Evolutionary conservation across 257 asterid genomes (phyloP), one percentile per base, ranked within the genome.

Genomic region (Przewalskia tangutica): DNA sequence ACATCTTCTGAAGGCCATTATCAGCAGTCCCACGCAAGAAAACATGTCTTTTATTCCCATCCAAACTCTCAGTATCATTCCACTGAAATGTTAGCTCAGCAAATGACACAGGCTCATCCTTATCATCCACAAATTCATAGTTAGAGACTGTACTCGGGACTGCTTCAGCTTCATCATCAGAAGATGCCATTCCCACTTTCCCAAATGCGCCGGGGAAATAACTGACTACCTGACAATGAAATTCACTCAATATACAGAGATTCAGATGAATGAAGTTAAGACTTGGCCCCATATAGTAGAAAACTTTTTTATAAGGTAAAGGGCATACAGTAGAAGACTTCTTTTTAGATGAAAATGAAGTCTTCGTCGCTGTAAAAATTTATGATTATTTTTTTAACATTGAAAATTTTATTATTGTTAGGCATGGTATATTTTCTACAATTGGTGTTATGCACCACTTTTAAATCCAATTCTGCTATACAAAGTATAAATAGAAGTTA

Each of bases 131-230:
- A 83, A 95, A 94, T 77, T 87, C 87, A 80, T 92, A 94, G 32
- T 90, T 93, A 0, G 93, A 89, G 10, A 90, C 95, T 51, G 77
- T 78, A 17, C 59, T 85, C 8, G 88, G 86, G 81, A 85, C 59
- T 38, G 79, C 76, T 80, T 87, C 96, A 63, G 83, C 90, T 83
- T 92, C 98, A 56, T 95, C 99, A 54, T 92, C 99, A 20, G 97
- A 92, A 82, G 90, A 91, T 56, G 88, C 86, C 98, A 92, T 94
- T 71, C 66, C 64, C 60, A 50, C 56, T 71, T 75, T 58, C 23
- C 77, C 64, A 50, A 79, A 23, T 64, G 14, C 65, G 32, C 38
- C 27, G 2, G 59, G 12, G 79, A 7, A 71, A 12, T 20, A 71
- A 58, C 79, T 67, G 42, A 20, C 67, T 13, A 75, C 80, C 59